These are phyloP conservation scores for Dictyostelium purpureum DNA, from an alignment of 78 protist species.

Conservation along the genomic window DNA sequence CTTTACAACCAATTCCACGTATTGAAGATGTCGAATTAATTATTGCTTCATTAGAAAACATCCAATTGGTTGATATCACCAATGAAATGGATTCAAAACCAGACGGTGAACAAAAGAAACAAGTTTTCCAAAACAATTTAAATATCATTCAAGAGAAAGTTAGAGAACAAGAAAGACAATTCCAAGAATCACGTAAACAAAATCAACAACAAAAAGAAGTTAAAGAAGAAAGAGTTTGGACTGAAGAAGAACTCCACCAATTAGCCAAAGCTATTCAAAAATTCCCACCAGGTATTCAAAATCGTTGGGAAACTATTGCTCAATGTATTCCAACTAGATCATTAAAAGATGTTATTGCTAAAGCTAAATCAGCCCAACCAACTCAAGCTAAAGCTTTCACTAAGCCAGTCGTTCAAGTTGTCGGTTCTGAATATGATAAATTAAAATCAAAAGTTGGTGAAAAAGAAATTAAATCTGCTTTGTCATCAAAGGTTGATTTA, in stretches of 20 bases:
- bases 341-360: slow-evolving; percentile 77
- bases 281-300: slow-evolving; percentile 63
- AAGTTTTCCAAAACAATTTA: neutral
- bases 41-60: slow-evolving; percentile 1
- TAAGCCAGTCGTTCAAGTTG: slow-evolving; percentile 57
- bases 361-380: slow-evolving; percentile 78
- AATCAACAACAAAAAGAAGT: slow-evolving; percentile 5
- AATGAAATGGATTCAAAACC: neutral
- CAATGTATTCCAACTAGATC: slow-evolving; percentile 78
- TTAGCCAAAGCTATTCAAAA: slow-evolving; percentile 85
- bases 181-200: slow-evolving; percentile 11
- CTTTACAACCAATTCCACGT: slow-evolving; percentile 7
- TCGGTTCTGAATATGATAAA: slow-evolving; percentile 43
- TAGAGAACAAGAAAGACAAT: neutral
- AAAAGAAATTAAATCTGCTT: slow-evolving; percentile 19
- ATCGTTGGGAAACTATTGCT: slow-evolving; percentile 85
- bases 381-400: slow-evolving; percentile 50
- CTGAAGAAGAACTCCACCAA: slow-evolving; percentile 80
- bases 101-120: slow-evolving; percentile 6
- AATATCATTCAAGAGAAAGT: neutral
- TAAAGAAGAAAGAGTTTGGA: slow-evolving; percentile 65
- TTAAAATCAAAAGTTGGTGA: slow-evolving; percentile 72
- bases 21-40: slow-evolving; percentile 78
- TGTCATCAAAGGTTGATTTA: slow-evolving; percentile 16
- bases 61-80: slow-evolving; percentile 14